Evolutionary conservation across 2,329 filamentous ascomycete species (phyloP).

Genomic region (Colletotrichum plurivorum): DNA sequence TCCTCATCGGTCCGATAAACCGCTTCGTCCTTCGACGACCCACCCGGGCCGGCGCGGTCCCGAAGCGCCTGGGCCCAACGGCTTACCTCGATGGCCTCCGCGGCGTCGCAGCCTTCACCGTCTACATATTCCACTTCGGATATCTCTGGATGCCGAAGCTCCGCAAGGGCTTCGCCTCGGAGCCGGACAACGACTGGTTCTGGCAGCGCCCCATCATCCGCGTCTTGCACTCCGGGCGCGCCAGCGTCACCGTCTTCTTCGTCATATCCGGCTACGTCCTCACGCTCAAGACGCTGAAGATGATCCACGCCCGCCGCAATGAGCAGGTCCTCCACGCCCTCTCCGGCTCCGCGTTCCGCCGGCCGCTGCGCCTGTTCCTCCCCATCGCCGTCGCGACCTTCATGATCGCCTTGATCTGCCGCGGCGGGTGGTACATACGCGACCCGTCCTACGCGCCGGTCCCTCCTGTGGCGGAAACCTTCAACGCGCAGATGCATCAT

Average conservation of each 20-base stretch:
- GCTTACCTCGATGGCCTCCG: slow-evolving; percentile 71
- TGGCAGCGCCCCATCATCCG: slow-evolving; percentile 65
- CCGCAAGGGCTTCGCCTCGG: slow-evolving; percentile 53
- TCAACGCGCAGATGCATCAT: slow-evolving; percentile 58
- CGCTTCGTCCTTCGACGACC: not conserved
- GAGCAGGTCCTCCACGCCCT: slow-evolving; percentile 59
- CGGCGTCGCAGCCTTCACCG: slow-evolving; percentile 67
- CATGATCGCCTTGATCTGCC: slow-evolving; percentile 52
- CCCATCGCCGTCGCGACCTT: slow-evolving; percentile 66
- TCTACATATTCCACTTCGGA: slow-evolving; percentile 68
- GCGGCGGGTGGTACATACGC: slow-evolving; percentile 8
- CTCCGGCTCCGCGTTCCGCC: slow-evolving; percentile 65
- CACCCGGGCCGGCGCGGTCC: not conserved
- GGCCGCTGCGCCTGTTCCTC: slow-evolving; percentile 65
- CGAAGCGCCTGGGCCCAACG: slow-evolving; percentile 57
- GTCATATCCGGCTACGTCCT: slow-evolving; percentile 75
- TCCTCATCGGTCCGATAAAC: slow-evolving; percentile 1
- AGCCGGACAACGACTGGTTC: slow-evolving; percentile 59
- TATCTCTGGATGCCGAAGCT: slow-evolving; percentile 34
- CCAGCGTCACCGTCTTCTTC: slow-evolving; percentile 73
- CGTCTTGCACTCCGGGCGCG: slow-evolving; percentile 67
- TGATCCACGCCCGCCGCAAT: slow-evolving; percentile 53
- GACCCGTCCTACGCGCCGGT: not conserved
- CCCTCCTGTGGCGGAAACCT: slow-evolving; percentile 21
- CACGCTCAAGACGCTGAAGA: slow-evolving; percentile 64